Conservation (phyloP, 2,329 filamentous ascomycete genomes). For the Hymenoscyphus linearis region DNA sequence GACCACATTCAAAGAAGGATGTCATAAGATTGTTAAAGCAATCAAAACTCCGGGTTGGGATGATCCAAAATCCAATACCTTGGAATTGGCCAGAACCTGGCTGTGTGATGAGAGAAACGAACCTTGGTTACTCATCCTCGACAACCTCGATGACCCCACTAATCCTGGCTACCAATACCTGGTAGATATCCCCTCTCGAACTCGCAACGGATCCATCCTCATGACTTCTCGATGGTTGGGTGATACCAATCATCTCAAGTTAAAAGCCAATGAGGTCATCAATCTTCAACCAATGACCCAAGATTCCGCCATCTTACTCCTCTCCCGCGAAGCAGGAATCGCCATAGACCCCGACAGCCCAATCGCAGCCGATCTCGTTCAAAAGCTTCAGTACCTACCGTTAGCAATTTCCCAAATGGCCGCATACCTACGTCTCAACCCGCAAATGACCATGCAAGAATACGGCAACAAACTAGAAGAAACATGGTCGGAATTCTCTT, state of each 20-base stretch:
- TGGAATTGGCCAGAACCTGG: slow-evolving; percentile 19
- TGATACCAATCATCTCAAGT: slow-evolving; percentile 9
- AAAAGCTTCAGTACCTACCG: slow-evolving; percentile 26
- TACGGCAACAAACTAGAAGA: too few species aligned
- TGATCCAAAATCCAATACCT: slow-evolving; percentile 17
- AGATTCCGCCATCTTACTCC: slow-evolving; percentile 12
- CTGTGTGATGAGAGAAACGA: slow-evolving; percentile 15
- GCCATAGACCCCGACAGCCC: slow-evolving; percentile 3
- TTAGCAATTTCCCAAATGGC: slow-evolving; percentile 29
- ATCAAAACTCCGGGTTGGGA: slow-evolving; percentile 12
- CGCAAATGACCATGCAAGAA: slow-evolving; percentile 35
- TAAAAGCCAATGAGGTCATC: slow-evolving; percentile 9
- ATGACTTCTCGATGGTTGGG: slow-evolving; percentile 14
- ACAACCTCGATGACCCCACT: slow-evolving; percentile 20
- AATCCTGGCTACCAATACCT: slow-evolving; percentile 1
- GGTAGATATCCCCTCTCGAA: slow-evolving; percentile 13
- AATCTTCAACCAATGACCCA: slow-evolving; percentile 8
- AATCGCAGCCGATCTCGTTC: slow-evolving; percentile 16
- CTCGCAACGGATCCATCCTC: slow-evolving; percentile 14
- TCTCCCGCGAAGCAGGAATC: slow-evolving; percentile 6
- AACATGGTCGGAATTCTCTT: too few species aligned
- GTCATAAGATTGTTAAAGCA: slow-evolving; percentile 16
- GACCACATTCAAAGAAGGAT: slow-evolving; percentile 17
- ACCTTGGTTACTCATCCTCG: slow-evolving; percentile 22
- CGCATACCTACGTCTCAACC: slow-evolving; percentile 29